A percentile compares a stretch with the other conserved stretches of the same genome.
Evolutionary conservation across 2,329 filamentous ascomycete genomes (phyloP).

Genomic region (Phialocephala subalpina): DNA sequence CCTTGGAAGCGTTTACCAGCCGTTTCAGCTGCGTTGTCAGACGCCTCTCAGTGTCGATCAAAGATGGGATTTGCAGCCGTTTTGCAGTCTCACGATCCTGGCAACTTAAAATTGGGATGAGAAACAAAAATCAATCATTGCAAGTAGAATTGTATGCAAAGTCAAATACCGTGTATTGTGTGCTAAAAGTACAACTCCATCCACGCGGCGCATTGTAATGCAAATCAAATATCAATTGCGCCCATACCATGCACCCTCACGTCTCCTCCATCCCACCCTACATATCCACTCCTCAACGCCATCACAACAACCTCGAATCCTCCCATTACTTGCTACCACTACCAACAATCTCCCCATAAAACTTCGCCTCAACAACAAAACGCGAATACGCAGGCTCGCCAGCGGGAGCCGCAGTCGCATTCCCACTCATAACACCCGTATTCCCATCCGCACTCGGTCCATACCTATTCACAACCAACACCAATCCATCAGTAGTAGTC

Average conservation of each 20-base stretch:
- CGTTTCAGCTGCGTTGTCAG: not conserved
- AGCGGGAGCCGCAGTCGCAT: constrained; percentile 6
- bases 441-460: not conserved
- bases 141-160: no score
- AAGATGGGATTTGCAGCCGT: not conserved
- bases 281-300: not conserved
- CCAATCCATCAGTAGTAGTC: not conserved
- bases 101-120: not conserved
- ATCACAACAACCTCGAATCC: not conserved
- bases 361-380: constrained; percentile 5
- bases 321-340: not conserved
- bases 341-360: constrained; percentile 13
- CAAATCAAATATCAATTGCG: no score
- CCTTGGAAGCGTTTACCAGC: not conserved
- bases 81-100: not conserved
- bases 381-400: not conserved
- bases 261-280: not conserved
- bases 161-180: not conserved
- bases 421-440: not conserved
- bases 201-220: not conserved
- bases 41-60: not conserved
- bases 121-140: not conserved
- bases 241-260: no score
- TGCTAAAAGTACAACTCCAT: not conserved
- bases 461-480: constrained; percentile 9